Conservation (phyloP, 768 basidiomycete species). For the Albatrellus ellisii region DNA sequence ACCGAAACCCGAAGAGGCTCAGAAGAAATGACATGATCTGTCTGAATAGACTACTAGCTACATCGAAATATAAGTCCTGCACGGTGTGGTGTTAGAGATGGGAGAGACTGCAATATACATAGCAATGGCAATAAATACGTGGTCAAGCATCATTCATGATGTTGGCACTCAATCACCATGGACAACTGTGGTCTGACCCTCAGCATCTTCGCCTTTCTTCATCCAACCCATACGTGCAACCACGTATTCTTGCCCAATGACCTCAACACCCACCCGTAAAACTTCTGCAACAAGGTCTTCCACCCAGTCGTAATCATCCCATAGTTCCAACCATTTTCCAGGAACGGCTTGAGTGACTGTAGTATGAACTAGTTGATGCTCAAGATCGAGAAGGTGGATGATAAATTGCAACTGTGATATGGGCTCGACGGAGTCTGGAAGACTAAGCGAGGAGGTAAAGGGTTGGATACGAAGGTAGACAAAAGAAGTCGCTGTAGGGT, state of each 20-base stretch:
- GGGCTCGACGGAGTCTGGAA: constrained; percentile 21
- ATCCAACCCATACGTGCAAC: constrained; percentile 80
- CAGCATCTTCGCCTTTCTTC: constrained; percentile 18
- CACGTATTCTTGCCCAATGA: constrained; percentile 86
- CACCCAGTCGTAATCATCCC: constrained; percentile 93
- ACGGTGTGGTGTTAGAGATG: too few relatives aligned
- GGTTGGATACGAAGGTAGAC: constrained; percentile 93
- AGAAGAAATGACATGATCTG: constrained; percentile 49
- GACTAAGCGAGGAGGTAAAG: constrained; percentile 44
- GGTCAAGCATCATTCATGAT: not conserved
- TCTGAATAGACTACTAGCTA: constrained; percentile 5
- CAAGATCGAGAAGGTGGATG: constrained; percentile 59
- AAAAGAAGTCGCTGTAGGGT: constrained; percentile 74
- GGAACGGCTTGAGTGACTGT: constrained; percentile 80
- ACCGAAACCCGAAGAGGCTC: constrained; percentile 56
- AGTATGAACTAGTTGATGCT: constrained; percentile 61
- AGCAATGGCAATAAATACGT: not conserved
- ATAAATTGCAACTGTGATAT: constrained; percentile 45
- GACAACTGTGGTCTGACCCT: constrained; percentile 2
- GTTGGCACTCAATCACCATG: not conserved
- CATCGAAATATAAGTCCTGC: not conserved
- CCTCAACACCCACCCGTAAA: constrained; percentile 73
- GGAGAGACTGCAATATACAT: too few relatives aligned
- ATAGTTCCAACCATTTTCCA: constrained; percentile 73
- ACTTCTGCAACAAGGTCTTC: constrained; percentile 89